These are phyloP conservation scores for Diaporthe sp. DNA, from an alignment of 2,329 filamentous ascomycete genomes.

Conservation along the genomic window DNA sequence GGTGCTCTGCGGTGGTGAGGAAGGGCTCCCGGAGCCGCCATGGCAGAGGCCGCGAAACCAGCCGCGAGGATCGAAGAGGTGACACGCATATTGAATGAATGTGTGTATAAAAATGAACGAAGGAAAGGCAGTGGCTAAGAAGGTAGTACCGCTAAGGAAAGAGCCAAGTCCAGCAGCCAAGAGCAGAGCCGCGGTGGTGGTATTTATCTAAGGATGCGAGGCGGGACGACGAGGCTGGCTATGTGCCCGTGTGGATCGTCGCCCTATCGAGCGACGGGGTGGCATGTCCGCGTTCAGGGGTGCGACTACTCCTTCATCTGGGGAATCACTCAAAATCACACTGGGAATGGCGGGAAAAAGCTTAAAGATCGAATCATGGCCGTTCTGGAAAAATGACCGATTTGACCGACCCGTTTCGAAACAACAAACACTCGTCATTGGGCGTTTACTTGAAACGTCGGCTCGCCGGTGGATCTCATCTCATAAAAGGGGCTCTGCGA, in stretches of 20 bases:
- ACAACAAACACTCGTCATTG: slow-evolving; percentile 12
- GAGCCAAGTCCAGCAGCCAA: neutral
- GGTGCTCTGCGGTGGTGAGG: slow-evolving; percentile 6
- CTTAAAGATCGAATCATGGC: slow-evolving; percentile 11
- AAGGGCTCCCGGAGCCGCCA: slow-evolving; percentile 31
- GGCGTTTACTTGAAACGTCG: slow-evolving; percentile 29
- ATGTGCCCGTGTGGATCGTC: neutral
- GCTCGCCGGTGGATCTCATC: slow-evolving; percentile 20
- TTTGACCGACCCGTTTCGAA: neutral
- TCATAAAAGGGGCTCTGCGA: slow-evolving; percentile 13
- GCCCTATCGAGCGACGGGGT: slow-evolving; percentile 2
- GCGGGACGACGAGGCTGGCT: neutral
- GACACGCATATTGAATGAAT: slow-evolving; percentile 34
- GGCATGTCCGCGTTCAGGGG: slow-evolving; percentile 16
- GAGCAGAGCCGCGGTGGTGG: neutral
- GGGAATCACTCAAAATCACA: slow-evolving; percentile 18
- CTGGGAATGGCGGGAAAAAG: slow-evolving; percentile 23
- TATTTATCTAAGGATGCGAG: slow-evolving; percentile 11
- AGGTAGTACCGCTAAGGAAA: neutral
- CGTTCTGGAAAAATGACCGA: neutral
- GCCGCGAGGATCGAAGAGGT: slow-evolving; percentile 36
- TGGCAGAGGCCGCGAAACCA: slow-evolving; percentile 35
- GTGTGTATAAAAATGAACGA: neutral
- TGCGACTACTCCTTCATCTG: slow-evolving; percentile 8
- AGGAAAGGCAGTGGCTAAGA: neutral